phyloP scores from a whole-genome alignment of 2,329 filamentous ascomycete species.

The Pseudogymnoascus sp. region DNA sequence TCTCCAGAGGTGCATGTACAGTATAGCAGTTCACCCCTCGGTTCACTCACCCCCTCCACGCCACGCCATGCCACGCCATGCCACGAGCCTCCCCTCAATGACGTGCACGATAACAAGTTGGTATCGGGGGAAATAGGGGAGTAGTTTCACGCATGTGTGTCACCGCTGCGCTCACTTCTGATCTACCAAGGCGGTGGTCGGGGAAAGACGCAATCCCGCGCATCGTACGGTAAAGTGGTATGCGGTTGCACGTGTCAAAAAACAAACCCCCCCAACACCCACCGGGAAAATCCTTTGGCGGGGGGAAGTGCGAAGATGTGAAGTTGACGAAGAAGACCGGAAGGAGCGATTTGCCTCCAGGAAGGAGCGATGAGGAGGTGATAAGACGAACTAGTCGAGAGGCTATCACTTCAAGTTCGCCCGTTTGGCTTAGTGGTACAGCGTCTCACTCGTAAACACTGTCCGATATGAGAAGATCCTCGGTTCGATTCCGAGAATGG shows the following conservation, averaged over 20 bases:
- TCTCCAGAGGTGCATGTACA: too few relatives aligned
- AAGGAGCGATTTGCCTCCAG: too few relatives aligned
- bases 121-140: constrained; percentile 4
- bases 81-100: neutral
- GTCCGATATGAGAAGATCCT: constrained; percentile 19
- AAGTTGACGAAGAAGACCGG: too few relatives aligned
- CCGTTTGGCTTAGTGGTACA: constrained; percentile 18
- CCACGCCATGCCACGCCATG: too few relatives aligned
- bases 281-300: neutral
- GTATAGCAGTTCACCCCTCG: neutral
- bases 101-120: too few relatives aligned
- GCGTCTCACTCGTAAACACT: constrained; percentile 16
- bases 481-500: constrained; percentile 21
- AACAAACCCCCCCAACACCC: too few relatives aligned
- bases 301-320: neutral
- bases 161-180: neutral
- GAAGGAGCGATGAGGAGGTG: neutral
- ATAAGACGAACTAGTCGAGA: neutral
- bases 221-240: too few relatives aligned
- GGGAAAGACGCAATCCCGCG: constrained; percentile 2
- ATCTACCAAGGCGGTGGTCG: too few relatives aligned
- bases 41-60: too few relatives aligned
- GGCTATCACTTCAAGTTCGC: constrained; percentile 12
- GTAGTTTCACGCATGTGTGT: neutral
- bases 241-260: constrained; percentile 3